Base-by-base conservation (phyloP, 2,329 filamentous ascomycete species). In the Niveomyces coronatus region DNA sequence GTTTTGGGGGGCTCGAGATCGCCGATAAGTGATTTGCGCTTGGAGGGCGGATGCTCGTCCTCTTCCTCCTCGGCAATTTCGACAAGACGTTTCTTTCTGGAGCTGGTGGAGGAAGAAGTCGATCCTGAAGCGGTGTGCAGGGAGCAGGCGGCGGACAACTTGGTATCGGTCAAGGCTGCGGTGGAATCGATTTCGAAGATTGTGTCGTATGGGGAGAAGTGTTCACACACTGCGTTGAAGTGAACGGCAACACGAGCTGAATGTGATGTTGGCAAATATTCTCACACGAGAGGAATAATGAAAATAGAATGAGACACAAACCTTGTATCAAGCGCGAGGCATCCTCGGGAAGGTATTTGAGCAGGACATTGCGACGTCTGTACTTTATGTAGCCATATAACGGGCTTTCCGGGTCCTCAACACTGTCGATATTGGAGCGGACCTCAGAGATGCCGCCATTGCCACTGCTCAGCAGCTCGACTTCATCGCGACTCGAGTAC, bases 21-120 rank as follows among this genome's bases (percentile, higher is more conserved):
- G 52, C 71, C 66, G 15, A 69, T 64, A 7, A 71, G 59, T 2
- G 71, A 77, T 50, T 79, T 68, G 39, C 75, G 65, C 51, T 78
- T 80, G 29, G 62, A 63, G 19, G 75, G 66, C n/a, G 57, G 56
- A 45, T 70, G 65, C 43, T 80, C 76, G 51, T 94, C 87, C 53
- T 93, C 86, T 38, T 82, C 84, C 62, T 91, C 85, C 61, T 96
- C 91, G n/a, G 82, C 79, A 55, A 96, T 95, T 62, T 94, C 89
- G 64, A 89, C 82, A 50, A 96, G 66, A 47, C 85, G 79, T 50
- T 81, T 76, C 53, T 79, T 73, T 42, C 82, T 67, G 5, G 86
- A 93, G 54, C 83, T 87, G 34, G 76, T 83, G 4, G 85, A 89
- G 9, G 88, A 94, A 18, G 82, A 86, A 47, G 80, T 85, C 15